phyloP scores from a whole-genome alignment of 495 filamentous ascomycete genomes.

The Aspergillus panamensis region DNA sequence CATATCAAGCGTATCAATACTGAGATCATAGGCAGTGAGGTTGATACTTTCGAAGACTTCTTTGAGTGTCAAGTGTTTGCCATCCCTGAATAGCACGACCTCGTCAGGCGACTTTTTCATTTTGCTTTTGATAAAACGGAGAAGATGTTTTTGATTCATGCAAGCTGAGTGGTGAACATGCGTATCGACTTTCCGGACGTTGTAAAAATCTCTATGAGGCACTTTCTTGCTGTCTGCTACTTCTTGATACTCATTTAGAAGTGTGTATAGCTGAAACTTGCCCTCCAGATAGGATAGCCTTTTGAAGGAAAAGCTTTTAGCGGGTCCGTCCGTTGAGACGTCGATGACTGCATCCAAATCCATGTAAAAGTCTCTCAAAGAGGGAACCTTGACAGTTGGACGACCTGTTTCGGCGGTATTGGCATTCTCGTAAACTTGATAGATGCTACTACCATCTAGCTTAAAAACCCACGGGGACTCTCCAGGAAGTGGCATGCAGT shows the following conservation, averaged over 20 bases:
- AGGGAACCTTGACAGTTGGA: slow-evolving; percentile 78
- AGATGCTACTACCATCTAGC: slow-evolving; percentile 80
- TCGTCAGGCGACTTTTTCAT: slow-evolving; percentile 97
- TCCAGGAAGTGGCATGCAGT: slow-evolving; percentile 66
- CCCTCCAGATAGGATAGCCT: slow-evolving; percentile 92
- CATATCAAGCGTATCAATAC: slow-evolving; percentile 98
- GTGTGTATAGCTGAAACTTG: slow-evolving; percentile 88
- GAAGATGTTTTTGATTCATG: slow-evolving; percentile 98
- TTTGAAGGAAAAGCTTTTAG: slow-evolving; percentile 94
- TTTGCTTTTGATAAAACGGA: slow-evolving; percentile 98
- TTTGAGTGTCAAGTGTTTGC: slow-evolving; percentile 81
- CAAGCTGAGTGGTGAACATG: slow-evolving; percentile 99
- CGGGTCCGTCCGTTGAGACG: slow-evolving; percentile 88
- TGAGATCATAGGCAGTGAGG: slow-evolving; percentile 92
- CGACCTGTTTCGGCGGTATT: slow-evolving; percentile 55
- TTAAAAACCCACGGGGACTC: slow-evolving; percentile 64
- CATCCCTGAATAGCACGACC: slow-evolving; percentile 88
- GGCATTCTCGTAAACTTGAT: slow-evolving; percentile 75
- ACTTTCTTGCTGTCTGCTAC: slow-evolving; percentile 97
- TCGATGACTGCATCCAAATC: slow-evolving; percentile 84
- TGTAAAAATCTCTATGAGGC: slow-evolving; percentile 97
- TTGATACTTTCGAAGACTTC: slow-evolving; percentile 98
- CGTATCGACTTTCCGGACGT: slow-evolving; percentile 96
- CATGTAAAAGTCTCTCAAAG: slow-evolving; percentile 89
- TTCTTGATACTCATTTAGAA: slow-evolving; percentile 96